Base-by-base conservation (phyloP, 148 eudicot genomes). In the Talinum fruticosum region DNA sequence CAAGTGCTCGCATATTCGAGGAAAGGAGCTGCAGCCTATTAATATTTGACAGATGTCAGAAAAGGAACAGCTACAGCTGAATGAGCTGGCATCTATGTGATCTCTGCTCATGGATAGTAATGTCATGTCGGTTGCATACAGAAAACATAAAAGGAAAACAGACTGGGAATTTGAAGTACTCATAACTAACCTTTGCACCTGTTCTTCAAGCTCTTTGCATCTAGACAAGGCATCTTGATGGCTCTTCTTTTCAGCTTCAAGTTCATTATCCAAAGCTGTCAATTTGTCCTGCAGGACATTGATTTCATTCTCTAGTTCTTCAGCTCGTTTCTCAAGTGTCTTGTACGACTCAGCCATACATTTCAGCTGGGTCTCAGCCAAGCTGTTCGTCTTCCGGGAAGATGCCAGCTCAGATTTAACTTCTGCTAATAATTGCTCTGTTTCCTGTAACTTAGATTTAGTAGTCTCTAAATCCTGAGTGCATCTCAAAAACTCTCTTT, bases 281-380 rank as follows among this genome's bases (percentile, higher is more conserved):
- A 84, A 76, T 79, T 91, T 89, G 6, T 80, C 79, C 38, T 49
- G 82, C 28, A 96, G 85, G 41, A 82, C 82, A 78, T 89, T 87
- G 47, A 91, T 85, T 87, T 93, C 94, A 66, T 78, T 72, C 74
- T 91, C 90, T 37, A 93, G 85, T 77, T 90, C 90, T 81, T 83
- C 96, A 37, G 95, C 90, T 49, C 89, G 89, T 68, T 81, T 88
- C 87, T 96, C 97, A 24, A 93, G 93, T 72, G 94, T 83, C 71
- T 87, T 93, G 80, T 96, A 96, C 0, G 99, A 96, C 79, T 91
- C 97, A 21, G 97, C 91, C 97, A 96, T 93, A 82, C 99, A 96
- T 82, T 93, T 96, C 65, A 96, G 91, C 78, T 96, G 99, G 77
- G 99, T 96, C 83, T 96, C 99, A 30, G 93, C 90, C 85, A 93